phyloP scores from a whole-genome alignment of 75 land plant genomes.

The Gnetum montanum region DNA sequence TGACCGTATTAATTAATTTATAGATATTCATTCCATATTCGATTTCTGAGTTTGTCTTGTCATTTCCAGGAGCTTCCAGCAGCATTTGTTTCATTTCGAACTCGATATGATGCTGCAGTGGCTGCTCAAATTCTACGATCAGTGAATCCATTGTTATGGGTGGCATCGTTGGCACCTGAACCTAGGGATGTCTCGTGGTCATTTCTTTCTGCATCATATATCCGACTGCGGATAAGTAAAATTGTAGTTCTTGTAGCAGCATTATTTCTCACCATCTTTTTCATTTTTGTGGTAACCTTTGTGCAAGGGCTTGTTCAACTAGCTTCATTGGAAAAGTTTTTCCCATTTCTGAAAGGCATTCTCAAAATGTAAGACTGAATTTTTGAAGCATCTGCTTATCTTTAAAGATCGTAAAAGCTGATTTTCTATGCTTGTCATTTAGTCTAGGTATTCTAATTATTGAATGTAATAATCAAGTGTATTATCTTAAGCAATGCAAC shows the following conservation, averaged over 20 bases:
- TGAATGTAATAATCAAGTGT: no score
- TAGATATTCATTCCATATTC: no score
- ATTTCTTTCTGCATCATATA: constrained; percentile 48
- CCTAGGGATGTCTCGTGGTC: constrained; percentile 89
- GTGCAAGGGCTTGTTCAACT: constrained; percentile 77
- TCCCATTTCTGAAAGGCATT: constrained; percentile 53
- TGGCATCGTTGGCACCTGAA: constrained; percentile 82
- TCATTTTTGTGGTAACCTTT: constrained; percentile 49
- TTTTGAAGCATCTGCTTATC: not conserved
- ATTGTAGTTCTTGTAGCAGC: constrained; percentile 41
- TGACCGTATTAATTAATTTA: no score
- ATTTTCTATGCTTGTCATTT: not conserved
- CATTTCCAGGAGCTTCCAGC: constrained; percentile 62
- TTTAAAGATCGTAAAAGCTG: no score
- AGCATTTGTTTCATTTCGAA: constrained; percentile 83
- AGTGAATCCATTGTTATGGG: constrained; percentile 65
- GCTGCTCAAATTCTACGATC: constrained; percentile 62
- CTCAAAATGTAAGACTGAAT: constrained; percentile 35
- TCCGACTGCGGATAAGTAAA: constrained; percentile 42
- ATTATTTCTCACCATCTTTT: constrained; percentile 46
- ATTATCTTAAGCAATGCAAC: no score
- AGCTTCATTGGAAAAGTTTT: constrained; percentile 41
- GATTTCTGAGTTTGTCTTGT: no score
- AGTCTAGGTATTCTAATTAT: not conserved
- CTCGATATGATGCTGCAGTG: constrained; percentile 65